Conservation (phyloP, 306 rosid genomes). For the Cucurbita ficifolia region DNA sequence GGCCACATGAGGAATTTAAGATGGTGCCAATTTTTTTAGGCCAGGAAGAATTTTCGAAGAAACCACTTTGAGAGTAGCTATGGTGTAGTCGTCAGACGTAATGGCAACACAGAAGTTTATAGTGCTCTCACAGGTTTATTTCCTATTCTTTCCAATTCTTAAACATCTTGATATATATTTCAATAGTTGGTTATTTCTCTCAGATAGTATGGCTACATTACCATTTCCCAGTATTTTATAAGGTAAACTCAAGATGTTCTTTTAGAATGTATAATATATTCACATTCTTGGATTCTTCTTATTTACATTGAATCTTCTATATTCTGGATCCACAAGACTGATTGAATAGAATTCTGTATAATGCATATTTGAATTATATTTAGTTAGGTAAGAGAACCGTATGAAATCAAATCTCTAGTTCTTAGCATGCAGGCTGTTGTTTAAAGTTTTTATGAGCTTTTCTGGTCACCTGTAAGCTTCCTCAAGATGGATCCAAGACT, state of each 20-base stretch:
- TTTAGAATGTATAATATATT: background rate
- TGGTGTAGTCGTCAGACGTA: background rate
- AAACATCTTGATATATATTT: background rate
- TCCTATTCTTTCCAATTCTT: background rate
- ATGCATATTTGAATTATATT: background rate
- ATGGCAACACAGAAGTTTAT: background rate
- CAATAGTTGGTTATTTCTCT: background rate
- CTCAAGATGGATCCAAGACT: background rate
- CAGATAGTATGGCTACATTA: background rate
- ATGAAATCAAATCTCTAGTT: background rate
- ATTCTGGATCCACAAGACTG: background rate
- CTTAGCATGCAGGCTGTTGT: background rate
- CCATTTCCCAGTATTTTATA: background rate
- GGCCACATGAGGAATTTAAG: background rate
- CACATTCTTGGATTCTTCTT: background rate
- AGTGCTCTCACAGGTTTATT: slow-evolving; percentile 1
- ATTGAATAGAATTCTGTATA: background rate
- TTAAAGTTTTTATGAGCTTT: background rate
- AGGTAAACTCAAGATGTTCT: background rate
- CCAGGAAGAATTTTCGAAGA: slow-evolving; percentile 7
- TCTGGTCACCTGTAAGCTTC: background rate
- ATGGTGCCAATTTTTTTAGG: background rate
- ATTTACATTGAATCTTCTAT: background rate
- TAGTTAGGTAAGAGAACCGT: background rate
- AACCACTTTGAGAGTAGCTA: background rate